Evolutionary conservation across 225 moss, liverwort and hornwort species (phyloP).

Genomic region (Climacium dendroides): DNA sequence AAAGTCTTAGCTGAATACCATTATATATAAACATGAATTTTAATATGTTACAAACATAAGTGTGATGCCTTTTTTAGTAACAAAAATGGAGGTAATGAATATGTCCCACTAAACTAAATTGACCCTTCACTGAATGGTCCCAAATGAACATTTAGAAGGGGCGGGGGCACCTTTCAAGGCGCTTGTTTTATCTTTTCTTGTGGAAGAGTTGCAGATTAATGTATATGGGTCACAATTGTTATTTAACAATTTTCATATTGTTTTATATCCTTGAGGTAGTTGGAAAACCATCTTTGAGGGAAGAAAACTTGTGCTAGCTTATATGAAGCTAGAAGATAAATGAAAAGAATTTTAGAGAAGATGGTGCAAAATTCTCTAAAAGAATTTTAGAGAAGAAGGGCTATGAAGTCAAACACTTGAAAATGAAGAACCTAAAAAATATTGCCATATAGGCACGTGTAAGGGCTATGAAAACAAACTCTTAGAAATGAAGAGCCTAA

Average conservation of each 20-base stretch:
- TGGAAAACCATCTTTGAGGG: background rate
- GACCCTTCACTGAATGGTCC: rapidly evolving
- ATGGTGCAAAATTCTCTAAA: background rate
- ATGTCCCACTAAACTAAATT: background rate
- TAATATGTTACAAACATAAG: rapidly evolving
- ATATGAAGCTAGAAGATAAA: no score
- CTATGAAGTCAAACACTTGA: background rate
- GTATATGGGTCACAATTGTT: background rate
- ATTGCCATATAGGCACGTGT: no score
- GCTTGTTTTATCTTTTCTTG: background rate
- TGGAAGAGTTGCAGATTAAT: rapidly evolving
- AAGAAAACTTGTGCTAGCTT: background rate
- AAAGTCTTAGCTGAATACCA: background rate
- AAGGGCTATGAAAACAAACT: background rate
- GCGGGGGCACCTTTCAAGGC: rapidly evolving
- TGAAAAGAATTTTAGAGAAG: background rate
- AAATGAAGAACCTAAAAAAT: background rate
- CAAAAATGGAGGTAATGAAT: background rate
- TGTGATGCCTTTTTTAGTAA: no score
- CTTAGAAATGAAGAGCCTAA: background rate
- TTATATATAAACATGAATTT: background rate
- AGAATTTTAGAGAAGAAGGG: no score
- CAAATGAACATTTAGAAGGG: background rate
- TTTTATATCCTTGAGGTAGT: background rate
- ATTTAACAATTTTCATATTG: background rate